Evolutionary conservation across 1,284 basidiomycete species (phyloP).

Genomic region (Irpex sp.): DNA sequence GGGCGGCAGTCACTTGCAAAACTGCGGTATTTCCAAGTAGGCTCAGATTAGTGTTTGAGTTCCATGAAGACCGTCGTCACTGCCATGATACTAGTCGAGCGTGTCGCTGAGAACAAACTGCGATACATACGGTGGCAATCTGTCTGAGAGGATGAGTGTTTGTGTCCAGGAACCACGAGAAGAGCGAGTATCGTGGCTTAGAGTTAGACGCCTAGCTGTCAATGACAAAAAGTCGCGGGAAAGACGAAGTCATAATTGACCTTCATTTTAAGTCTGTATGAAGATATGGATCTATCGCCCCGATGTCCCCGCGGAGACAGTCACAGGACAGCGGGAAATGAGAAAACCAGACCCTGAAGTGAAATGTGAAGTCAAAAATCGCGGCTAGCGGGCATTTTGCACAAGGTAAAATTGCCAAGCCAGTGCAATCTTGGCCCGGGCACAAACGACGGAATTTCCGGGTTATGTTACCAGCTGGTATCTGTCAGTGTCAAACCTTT

Average conservation of each 20-base stretch:
- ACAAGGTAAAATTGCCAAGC: no score
- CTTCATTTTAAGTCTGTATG: background rate
- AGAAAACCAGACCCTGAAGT: background rate
- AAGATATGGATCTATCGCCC: background rate
- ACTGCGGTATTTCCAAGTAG: no score
- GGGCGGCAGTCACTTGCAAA: no score
- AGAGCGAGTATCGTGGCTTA: background rate
- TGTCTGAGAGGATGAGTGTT: background rate
- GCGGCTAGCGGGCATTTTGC: no score
- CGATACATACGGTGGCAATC: background rate
- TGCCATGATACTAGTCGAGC: background rate
- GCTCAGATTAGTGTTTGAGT: background rate
- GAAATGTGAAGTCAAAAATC: background rate
- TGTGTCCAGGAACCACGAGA: background rate
- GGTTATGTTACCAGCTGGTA: no score
- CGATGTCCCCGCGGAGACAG: background rate
- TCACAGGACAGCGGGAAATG: background rate
- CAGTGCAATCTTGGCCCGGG: no score
- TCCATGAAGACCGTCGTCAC: background rate
- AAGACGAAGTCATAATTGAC: background rate
- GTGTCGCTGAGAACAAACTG: background rate
- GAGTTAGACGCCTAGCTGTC: constrained; percentile 1
- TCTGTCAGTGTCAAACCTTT: no score
- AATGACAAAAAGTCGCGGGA: background rate
- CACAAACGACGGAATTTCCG: no score